Conservation (phyloP, 768 basidiomycete species). For the Amanita fuliginea region DNA sequence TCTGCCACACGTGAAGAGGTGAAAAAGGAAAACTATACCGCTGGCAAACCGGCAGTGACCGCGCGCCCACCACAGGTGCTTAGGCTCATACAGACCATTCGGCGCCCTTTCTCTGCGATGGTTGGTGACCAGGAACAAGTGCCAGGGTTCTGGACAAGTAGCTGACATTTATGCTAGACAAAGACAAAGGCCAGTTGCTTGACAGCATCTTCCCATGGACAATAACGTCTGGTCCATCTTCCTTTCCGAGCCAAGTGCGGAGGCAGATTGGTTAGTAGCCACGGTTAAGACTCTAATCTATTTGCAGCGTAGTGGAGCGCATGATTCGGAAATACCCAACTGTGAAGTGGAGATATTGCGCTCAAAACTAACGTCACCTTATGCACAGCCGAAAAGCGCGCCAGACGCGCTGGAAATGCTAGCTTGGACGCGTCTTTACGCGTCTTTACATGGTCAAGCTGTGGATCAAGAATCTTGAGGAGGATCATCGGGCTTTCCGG, state of each 20-base stretch:
- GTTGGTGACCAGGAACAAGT: background rate
- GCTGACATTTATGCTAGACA: background rate
- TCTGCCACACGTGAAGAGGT: background rate
- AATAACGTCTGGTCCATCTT: no score
- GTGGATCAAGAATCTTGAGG: background rate
- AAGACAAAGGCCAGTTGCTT: no score
- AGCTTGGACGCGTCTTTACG: constrained; percentile 28
- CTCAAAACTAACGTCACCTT: background rate
- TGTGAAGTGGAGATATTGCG: background rate
- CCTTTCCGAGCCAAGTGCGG: no score
- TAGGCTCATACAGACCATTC: background rate
- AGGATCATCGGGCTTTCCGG: background rate
- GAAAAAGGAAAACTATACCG: no score
- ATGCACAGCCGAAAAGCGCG: background rate
- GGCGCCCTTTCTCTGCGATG: background rate
- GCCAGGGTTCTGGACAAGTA: background rate
- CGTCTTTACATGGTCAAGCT: constrained; percentile 25
- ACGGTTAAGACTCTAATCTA: background rate
- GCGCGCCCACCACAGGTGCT: no score
- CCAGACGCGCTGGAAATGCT: constrained; percentile 11
- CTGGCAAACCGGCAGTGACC: background rate
- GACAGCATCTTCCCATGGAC: no score
- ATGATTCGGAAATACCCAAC: background rate
- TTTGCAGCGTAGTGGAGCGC: background rate
- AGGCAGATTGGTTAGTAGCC: no score